phyloP scores from a whole-genome alignment of 495 filamentous ascomycete species.

The Podospora bellae-mahoneyi region DNA sequence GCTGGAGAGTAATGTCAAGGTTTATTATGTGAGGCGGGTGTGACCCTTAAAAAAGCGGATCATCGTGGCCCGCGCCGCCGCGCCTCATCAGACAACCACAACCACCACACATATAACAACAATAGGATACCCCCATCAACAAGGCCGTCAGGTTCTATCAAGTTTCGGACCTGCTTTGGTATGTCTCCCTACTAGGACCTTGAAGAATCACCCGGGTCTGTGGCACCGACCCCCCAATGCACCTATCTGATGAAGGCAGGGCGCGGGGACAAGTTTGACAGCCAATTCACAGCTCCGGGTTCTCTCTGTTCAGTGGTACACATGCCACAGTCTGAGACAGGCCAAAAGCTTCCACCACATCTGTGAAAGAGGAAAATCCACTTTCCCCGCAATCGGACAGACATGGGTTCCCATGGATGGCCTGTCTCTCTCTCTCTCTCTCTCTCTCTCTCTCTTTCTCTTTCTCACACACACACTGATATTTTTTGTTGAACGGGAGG shows the following conservation, averaged over 20 bases:
- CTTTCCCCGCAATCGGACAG: slow-evolving; percentile 2
- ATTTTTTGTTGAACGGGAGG: no score
- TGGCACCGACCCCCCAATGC: background rate
- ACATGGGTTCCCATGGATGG: background rate
- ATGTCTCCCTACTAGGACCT: background rate
- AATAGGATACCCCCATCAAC: background rate
- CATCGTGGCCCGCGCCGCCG: background rate
- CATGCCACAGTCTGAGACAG: background rate
- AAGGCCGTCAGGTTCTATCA: background rate
- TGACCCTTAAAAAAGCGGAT: slow-evolving; percentile 5
- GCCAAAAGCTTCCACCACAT: background rate
- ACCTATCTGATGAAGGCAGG: background rate
- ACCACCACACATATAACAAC: background rate
- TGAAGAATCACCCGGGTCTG: background rate
- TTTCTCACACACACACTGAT: no score
- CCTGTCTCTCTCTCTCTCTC: no score
- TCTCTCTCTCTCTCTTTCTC: no score
- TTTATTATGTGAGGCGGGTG: background rate
- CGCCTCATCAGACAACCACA: background rate
- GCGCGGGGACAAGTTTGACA: background rate
- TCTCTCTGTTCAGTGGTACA: background rate
- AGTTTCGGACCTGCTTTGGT: background rate
- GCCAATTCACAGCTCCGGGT: background rate
- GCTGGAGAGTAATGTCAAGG: background rate
- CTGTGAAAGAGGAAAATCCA: background rate